Evolutionary conservation across 108 stramenopile genomes (phyloP).

Genomic region (Pelagomonas calceolata): DNA sequence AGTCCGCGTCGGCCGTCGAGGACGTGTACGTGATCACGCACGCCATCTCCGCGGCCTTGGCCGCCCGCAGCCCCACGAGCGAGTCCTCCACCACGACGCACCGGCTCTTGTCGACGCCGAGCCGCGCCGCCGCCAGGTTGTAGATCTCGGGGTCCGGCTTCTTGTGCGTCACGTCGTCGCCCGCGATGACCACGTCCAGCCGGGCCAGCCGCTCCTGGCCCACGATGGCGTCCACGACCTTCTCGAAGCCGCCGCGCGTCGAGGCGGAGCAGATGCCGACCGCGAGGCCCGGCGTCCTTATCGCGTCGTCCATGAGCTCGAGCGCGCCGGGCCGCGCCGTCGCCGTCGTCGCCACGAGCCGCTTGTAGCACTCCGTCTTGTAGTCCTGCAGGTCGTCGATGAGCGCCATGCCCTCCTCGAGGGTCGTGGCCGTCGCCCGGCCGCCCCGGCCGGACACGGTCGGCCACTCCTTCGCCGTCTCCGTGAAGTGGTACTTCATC

Average conservation of each 20-base stretch:
- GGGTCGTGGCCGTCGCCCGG: slow-evolving; percentile 40
- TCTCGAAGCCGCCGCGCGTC: slow-evolving; percentile 66
- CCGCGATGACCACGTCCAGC: slow-evolving; percentile 68
- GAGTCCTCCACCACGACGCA: slow-evolving; percentile 82
- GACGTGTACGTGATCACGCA: slow-evolving; percentile 71
- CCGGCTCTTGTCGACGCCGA: slow-evolving; percentile 41
- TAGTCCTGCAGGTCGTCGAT: slow-evolving; percentile 64
- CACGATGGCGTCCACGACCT: slow-evolving; percentile 60
- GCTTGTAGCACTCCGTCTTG: slow-evolving; percentile 46
- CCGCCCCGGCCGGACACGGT: slow-evolving; percentile 22
- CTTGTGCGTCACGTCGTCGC: slow-evolving; percentile 68
- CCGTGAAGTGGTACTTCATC: slow-evolving; percentile 69
- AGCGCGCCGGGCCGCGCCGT: not conserved
- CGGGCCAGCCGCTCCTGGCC: slow-evolving; percentile 54
- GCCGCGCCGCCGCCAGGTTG: slow-evolving; percentile 50
- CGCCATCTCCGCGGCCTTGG: slow-evolving; percentile 74
- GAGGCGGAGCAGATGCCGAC: slow-evolving; percentile 82
- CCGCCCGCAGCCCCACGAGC: slow-evolving; percentile 67
- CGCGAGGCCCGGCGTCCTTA: slow-evolving; percentile 19
- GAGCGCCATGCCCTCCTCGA: slow-evolving; percentile 49
- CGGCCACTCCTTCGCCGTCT: slow-evolving; percentile 44
- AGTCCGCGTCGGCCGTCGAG: slow-evolving; percentile 60
- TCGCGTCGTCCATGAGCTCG: not conserved
- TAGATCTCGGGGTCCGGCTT: slow-evolving; percentile 81
- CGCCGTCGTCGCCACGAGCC: not conserved